Evolutionary conservation across 2,329 filamentous ascomycete species (phyloP).

Genomic region (Raffaelea deltoideospora): DNA sequence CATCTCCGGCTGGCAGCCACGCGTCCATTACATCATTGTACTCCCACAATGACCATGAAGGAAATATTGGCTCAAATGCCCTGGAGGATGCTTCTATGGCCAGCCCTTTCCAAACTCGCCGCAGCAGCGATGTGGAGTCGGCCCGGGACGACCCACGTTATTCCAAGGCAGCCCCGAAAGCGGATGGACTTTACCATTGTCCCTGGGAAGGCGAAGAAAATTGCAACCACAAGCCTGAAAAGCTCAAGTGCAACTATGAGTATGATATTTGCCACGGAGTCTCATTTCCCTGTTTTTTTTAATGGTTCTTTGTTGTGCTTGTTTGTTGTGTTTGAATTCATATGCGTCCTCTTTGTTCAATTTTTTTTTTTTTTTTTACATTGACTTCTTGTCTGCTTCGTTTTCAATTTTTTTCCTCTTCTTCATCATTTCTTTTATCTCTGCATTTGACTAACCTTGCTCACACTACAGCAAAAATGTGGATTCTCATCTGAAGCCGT

Average conservation of each 20-base stretch:
- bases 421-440: slow-evolving; percentile 21
- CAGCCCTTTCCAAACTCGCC: slow-evolving; percentile 31
- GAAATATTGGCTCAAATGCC: too few species aligned
- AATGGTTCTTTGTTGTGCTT: background rate
- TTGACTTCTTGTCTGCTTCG: slow-evolving; percentile 26
- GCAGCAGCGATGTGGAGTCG: slow-evolving; percentile 37
- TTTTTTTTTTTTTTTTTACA: background rate
- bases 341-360: background rate
- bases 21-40: slow-evolving; percentile 24
- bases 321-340: background rate
- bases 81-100: too few species aligned
- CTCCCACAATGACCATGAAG: too few species aligned
- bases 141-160: slow-evolving; percentile 56
- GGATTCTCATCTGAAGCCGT: slow-evolving; percentile 92
- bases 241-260: slow-evolving; percentile 99
- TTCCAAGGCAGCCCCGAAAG: slow-evolving; percentile 44
- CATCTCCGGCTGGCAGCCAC: slow-evolving; percentile 28
- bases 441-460: slow-evolving; percentile 40
- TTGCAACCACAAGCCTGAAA: slow-evolving; percentile 85
- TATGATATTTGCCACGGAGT: slow-evolving; percentile 45
- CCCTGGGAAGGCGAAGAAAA: slow-evolving; percentile 57
- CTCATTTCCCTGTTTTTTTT: background rate
- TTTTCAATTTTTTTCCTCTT: slow-evolving; percentile 44
- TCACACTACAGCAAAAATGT: slow-evolving; percentile 78
- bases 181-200: slow-evolving; percentile 84